Percentiles rank a stretch among this genome's conserved stretches.
These are phyloP conservation scores for Flaveria brownii DNA, from an alignment of 129 eudicot genomes.

Conservation along the genomic window DNA sequence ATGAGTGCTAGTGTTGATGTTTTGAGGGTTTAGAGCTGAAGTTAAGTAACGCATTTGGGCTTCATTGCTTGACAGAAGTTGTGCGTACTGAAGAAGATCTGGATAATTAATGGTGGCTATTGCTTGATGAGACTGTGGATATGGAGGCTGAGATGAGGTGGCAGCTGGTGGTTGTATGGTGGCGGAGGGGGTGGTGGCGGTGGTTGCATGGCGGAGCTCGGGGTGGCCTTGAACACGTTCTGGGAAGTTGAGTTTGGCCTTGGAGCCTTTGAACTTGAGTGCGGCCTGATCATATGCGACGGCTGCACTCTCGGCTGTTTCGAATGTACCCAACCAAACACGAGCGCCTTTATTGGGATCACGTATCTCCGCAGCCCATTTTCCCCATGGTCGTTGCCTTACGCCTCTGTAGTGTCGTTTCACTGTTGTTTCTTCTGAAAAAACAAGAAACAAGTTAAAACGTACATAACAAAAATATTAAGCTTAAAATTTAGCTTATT, in stretches of 20 bases:
- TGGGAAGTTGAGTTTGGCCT: constrained; percentile 80
- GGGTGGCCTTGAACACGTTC: constrained; percentile 52
- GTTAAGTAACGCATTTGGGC: constrained; percentile 48
- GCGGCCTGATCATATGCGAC: constrained; percentile 78
- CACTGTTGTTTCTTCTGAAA: constrained; percentile 23
- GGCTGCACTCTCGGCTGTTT: constrained; percentile 86
- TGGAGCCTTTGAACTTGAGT: constrained; percentile 67
- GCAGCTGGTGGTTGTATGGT: not conserved
- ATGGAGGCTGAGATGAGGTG: constrained; percentile 17
- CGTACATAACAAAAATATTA: not conserved
- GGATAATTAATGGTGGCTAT: constrained; percentile 42
- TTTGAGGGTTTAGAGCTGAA: constrained; percentile 40
- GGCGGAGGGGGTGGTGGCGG: constrained; percentile 8
- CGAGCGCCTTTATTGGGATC: constrained; percentile 79
- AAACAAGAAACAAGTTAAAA: not conserved
- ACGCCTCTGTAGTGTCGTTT: constrained; percentile 71
- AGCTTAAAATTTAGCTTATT: not conserved
- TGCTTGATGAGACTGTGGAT: constrained; percentile 19
- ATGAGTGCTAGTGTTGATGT: not conserved
- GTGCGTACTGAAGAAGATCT: constrained; percentile 67
- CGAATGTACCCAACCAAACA: constrained; percentile 81
- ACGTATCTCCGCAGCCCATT: constrained; percentile 86
- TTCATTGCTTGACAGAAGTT: constrained; percentile 54
- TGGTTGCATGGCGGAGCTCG: constrained; percentile 22
- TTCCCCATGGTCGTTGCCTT: constrained; percentile 83